Evolutionary conservation across 2,329 filamentous ascomycete species (phyloP).

Genomic region (Phaeoacremonium minimum): DNA sequence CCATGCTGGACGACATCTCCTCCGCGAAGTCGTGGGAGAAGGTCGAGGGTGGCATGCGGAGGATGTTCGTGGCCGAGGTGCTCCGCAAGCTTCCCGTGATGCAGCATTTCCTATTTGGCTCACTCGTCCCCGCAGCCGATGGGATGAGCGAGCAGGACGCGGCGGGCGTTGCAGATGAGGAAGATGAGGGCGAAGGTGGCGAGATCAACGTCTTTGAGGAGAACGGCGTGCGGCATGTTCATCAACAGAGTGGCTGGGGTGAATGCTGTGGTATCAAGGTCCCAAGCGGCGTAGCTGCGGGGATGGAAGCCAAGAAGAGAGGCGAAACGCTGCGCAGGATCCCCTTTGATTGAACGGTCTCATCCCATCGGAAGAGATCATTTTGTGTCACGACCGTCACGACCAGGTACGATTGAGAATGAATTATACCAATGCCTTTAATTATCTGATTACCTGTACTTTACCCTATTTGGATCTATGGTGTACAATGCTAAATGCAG

Average conservation of each 20-base stretch:
- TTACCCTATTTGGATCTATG: no score
- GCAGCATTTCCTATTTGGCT: constrained; percentile 97
- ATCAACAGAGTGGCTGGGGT: constrained; percentile 75
- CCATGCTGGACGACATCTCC: constrained; percentile 97
- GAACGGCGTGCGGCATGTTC: constrained; percentile 65
- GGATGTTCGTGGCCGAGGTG: constrained; percentile 95
- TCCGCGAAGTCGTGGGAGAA: constrained; percentile 86
- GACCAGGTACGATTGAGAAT: no score
- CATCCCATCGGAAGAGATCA: no score
- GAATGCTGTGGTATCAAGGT: constrained; percentile 99
- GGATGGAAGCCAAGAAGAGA: constrained; percentile 79
- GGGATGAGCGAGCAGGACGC: constrained; percentile 71
- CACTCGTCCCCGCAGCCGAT: constrained; percentile 71
- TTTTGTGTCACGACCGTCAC: no score
- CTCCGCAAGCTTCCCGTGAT: constrained; percentile 92
- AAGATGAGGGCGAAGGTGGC: constrained; percentile 44
- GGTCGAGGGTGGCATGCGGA: constrained; percentile 90
- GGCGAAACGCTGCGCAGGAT: constrained; percentile 64
- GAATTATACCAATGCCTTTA: no score
- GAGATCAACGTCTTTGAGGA: constrained; percentile 59
- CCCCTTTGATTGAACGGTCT: constrained; percentile 77
- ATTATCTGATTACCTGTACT: no score
- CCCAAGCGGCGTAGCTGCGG: constrained; percentile 87
- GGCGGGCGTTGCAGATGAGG: constrained; percentile 37
- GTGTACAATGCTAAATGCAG: no score